Percentiles rank a stretch among this genome's conserved stretches.
Evolutionary conservation across 306 rosid species (phyloP).

Genomic region (Vigna hirtella): DNA sequence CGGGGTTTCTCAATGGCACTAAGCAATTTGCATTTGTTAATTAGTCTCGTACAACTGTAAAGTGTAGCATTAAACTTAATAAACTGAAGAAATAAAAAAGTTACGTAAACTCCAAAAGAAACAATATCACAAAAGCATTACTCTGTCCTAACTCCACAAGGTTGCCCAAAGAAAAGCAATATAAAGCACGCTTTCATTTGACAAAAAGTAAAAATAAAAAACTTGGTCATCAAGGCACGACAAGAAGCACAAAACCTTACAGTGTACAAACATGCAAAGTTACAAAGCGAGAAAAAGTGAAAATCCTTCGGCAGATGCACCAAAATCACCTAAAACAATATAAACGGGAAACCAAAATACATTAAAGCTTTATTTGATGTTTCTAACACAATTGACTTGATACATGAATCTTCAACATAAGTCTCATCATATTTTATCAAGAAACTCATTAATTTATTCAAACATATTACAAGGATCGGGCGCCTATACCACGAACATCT

Average conservation of each 20-base stretch:
- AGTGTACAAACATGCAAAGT: conserved; percentile 31
- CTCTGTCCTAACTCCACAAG: conserved; percentile 19
- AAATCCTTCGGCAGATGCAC: background rate
- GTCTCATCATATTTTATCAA: background rate
- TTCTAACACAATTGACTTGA: background rate
- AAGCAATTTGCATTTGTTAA: conserved; percentile 29
- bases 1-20: conserved; percentile 17
- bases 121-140: conserved; percentile 35
- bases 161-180: conserved; percentile 29
- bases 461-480: background rate
- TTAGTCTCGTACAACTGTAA: conserved; percentile 27
- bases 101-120: conserved; percentile 10
- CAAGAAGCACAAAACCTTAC: background rate
- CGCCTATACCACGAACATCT: no score
- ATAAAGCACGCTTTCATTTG: conserved; percentile 6
- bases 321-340: conserved; percentile 29
- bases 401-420: conserved; percentile 16
- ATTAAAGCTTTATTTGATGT: conserved; percentile 20
- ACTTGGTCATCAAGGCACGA: conserved; percentile 15
- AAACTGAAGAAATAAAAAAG: background rate
- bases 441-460: background rate
- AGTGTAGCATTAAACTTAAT: conserved; percentile 18
- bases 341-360: background rate
- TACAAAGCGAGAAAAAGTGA: background rate
- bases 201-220: conserved; percentile 11